phyloP scores from a whole-genome alignment of 305 asterid species.

The Petunia hybrid region DNA sequence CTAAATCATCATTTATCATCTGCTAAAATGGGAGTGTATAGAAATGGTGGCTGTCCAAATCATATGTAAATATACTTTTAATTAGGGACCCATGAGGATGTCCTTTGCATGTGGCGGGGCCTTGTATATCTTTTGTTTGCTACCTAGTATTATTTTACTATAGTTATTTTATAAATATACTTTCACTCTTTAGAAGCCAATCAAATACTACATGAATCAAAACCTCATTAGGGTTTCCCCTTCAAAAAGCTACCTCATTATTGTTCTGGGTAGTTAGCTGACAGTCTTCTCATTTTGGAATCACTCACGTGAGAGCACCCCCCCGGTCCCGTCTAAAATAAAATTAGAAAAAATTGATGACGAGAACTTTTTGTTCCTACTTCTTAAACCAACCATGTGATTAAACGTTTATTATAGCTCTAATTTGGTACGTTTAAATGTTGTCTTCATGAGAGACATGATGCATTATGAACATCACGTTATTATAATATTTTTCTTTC shows the following conservation, averaged over 20 bases:
- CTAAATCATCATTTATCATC: neutral
- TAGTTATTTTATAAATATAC: no score
- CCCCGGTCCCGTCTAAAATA: neutral
- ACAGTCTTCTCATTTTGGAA: conserved; percentile 25
- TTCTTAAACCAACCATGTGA: conserved; percentile 8
- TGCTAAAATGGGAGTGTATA: conserved; percentile 19
- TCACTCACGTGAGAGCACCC: conserved; percentile 26
- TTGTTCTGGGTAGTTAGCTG: conserved; percentile 19
- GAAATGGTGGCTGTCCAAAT: conserved; percentile 25
- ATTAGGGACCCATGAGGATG: conserved; percentile 14
- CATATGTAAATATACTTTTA: conserved; percentile 7
- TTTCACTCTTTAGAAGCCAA: neutral
- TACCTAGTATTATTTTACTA: neutral
- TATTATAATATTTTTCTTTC: neutral
- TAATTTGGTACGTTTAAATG: conserved; percentile 10
- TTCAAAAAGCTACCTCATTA: conserved; percentile 23
- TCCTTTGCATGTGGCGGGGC: conserved; percentile 31
- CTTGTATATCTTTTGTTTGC: conserved; percentile 10
- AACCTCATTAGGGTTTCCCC: conserved; percentile 14
- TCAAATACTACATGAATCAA: neutral
- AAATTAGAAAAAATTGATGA: neutral
- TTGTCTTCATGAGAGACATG: conserved; percentile 25
- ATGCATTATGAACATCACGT: neutral
- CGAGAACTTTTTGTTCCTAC: neutral
- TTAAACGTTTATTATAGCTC: conserved; percentile 11